Conservation (phyloP, 306 rosid genomes). For the Hippophae tibetana region DNA sequence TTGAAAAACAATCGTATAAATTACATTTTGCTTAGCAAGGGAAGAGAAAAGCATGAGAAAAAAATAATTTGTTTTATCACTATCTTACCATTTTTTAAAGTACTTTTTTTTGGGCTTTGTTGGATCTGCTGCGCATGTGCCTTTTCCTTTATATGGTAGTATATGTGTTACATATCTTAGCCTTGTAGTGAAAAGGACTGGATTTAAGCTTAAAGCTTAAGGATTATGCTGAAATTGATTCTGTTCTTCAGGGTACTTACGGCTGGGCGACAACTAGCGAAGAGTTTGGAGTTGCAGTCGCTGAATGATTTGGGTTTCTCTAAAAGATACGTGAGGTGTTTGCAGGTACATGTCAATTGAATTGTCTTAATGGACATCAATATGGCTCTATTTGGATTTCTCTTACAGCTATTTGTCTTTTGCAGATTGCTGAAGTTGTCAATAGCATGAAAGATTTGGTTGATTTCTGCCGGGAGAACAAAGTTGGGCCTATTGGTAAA, state of each 20-base stretch:
- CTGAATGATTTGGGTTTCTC: slow-evolving; percentile 91
- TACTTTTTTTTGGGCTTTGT: too few relatives aligned
- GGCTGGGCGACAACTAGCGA: slow-evolving; percentile 89
- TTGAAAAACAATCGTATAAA: too few relatives aligned
- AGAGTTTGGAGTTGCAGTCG: slow-evolving; percentile 84
- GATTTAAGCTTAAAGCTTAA: not conserved
- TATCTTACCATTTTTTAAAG: too few relatives aligned
- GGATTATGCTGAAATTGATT: slow-evolving; percentile 4
- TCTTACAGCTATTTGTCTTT: slow-evolving; percentile 15
- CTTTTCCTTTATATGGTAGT: too few relatives aligned
- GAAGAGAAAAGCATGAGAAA: too few relatives aligned
- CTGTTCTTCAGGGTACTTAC: slow-evolving; percentile 60
- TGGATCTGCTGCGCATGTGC: too few relatives aligned
- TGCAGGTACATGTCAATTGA: slow-evolving; percentile 54
- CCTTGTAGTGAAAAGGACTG: not conserved
- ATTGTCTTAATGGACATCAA: slow-evolving; percentile 9
- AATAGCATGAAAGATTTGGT: slow-evolving; percentile 92
- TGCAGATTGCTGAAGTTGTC: slow-evolving; percentile 92
- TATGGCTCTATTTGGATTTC: not conserved
- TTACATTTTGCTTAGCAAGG: too few relatives aligned
- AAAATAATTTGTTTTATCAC: too few relatives aligned
- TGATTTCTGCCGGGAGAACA: slow-evolving; percentile 64
- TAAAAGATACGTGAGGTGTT: slow-evolving; percentile 92
- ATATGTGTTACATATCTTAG: too few relatives aligned
- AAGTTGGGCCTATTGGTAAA: slow-evolving; percentile 77